A percentile compares a stretch with the other conserved stretches of the same genome.
phyloP scores from a whole-genome alignment of 1,284 basidiomycete genomes.

The Trametes hirsuta region DNA sequence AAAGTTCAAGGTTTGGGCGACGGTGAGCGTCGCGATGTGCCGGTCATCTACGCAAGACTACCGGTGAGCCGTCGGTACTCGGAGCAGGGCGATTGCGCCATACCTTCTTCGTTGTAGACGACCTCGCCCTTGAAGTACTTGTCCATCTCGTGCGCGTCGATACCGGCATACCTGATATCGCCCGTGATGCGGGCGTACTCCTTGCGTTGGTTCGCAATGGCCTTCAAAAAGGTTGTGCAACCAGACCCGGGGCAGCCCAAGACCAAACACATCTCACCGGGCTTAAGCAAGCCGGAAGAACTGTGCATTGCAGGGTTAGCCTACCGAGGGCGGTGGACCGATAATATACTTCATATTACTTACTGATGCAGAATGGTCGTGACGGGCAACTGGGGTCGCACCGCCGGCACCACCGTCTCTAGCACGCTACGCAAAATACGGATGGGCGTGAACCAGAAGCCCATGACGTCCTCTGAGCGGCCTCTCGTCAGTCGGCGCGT shows the following conservation, averaged over 20 bases:
- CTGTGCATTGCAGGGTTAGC: conserved; percentile 41
- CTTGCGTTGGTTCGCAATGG: conserved; percentile 71
- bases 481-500: conserved; percentile 7
- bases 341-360: conserved; percentile 31
- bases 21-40: conserved; percentile 79
- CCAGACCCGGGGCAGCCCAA: conserved; percentile 84
- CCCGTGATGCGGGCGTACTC: conserved; percentile 66
- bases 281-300: conserved; percentile 76
- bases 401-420: conserved; percentile 59
- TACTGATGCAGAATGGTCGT: conserved; percentile 71
- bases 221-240: conserved; percentile 80
- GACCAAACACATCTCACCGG: conserved; percentile 63
- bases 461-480: conserved; percentile 58
- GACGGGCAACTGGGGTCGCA: conserved; percentile 49
- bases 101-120: conserved; percentile 81
- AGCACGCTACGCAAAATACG: conserved; percentile 49
- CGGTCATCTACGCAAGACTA: conserved; percentile 57
- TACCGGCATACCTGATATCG: conserved; percentile 77
- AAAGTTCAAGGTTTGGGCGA: conserved; percentile 71
- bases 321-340: not conserved
- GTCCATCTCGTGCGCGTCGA: conserved; percentile 64
- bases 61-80: not conserved
- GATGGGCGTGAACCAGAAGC: conserved; percentile 59
- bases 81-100: not conserved
- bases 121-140: conserved; percentile 82